Evolutionary conservation across 495 filamentous ascomycete species (phyloP), one percentile per base, ranked within the genome.

Genomic region (Astrothelium subdiscretum): DNA sequence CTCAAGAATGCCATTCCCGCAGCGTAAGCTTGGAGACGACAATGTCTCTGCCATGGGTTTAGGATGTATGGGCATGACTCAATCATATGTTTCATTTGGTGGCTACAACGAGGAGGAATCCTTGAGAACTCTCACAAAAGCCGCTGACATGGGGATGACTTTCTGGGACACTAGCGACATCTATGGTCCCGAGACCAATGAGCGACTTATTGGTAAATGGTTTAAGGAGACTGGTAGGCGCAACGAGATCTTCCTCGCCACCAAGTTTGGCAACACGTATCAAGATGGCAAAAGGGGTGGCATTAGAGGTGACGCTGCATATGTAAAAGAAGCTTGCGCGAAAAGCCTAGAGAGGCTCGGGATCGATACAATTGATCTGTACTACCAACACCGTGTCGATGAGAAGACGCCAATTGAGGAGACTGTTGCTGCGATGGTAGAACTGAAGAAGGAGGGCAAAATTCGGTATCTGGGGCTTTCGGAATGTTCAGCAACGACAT

Each of bases 391-490:
- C 51, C 68, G 68, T 10, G 63, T 68, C 4, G 80, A 81, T 60
- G 32, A 59, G 1, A 74, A 74, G 43, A 77, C 80, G 0, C 85
- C 85, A 0, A 79, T 88, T 32, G 86, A 89, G 71, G 80, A 83
- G 69, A 85, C 77, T 40, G 78, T 86, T 61, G 66, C 65, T 32
- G 77, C 72, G 6, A 68, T 85, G 74, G 76, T 65, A 6, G 66
- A 68, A 59, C 59, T 70, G 54, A 68, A 70, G 32, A 71, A 69
- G 15, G 66, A 68, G 71, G 83, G 83, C 15, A 87, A 85, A 68
- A 78, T 86, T 68, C 74, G 75, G 42, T 71, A 83, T 61, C 65
- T 88, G 13, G 83, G 84, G 4, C 72, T 88, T 12, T 80, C 76
- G 27, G 84, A 87, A 63, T 76, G 78, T 42, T 80, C 78, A 10